phyloP scores from a whole-genome alignment of 352 stramenopile genomes.

The Phytophthora foliorum region DNA sequence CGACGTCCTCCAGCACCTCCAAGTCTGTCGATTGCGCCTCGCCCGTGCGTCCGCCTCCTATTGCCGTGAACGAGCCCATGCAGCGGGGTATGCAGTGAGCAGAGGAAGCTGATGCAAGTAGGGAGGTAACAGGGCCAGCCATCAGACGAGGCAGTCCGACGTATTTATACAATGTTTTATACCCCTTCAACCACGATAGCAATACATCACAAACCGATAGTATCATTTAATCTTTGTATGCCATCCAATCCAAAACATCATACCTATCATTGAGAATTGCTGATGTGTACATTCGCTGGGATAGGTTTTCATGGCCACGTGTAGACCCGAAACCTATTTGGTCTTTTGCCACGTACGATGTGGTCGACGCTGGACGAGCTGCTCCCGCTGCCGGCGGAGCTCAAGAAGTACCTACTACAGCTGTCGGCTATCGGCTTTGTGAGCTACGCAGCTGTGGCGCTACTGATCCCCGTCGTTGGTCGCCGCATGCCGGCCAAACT shows the following conservation, averaged over 20 bases:
- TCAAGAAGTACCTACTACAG: conserved; percentile 56
- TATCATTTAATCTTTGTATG: background rate
- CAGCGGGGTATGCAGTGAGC: conserved; percentile 21
- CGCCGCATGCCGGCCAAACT: conserved; percentile 84
- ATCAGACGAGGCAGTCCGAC: conserved; percentile 5
- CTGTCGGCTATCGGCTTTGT: conserved; percentile 63
- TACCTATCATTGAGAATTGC: background rate
- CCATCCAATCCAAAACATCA: background rate
- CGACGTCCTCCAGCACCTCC: conserved; percentile 30
- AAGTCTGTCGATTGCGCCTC: conserved; percentile 29
- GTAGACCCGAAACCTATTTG: conserved; percentile 17
- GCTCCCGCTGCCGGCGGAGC: conserved; percentile 36
- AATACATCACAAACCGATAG: background rate
- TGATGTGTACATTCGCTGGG: background rate
- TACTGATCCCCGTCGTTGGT: conserved; percentile 71
- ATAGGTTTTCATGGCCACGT: conserved; percentile 28
- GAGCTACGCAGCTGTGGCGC: conserved; percentile 67
- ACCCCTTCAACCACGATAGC: background rate
- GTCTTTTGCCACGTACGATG: conserved; percentile 25
- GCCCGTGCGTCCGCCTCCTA: conserved; percentile 15
- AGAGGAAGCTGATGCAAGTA: conserved; percentile 3
- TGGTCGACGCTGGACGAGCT: conserved; percentile 28
- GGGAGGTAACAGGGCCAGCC: background rate
- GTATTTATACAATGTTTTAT: conserved; percentile 40
- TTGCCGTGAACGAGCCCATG: conserved; percentile 31